Evolutionary conservation across 2,329 filamentous ascomycete species (phyloP), one percentile per base, ranked within the genome.

Genomic region (Botrytis porri): DNA sequence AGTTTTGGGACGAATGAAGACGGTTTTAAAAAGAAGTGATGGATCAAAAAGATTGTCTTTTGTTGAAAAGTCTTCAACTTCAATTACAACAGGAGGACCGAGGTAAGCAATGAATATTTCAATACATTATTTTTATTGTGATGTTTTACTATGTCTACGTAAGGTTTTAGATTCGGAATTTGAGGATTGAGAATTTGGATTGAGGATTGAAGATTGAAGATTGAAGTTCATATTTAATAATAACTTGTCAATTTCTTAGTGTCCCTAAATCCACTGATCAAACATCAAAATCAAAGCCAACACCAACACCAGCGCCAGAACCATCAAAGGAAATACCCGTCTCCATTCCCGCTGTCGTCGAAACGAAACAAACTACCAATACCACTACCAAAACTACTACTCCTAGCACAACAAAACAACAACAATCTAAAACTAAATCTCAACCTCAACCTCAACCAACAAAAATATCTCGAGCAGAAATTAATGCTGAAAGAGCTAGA

Each of bases 401-500:
- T 20, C 45, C 75, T 22, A 73, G 64, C 8, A 14, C 74, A 62
- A 57, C n/a, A 54, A 16, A 54, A 57, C 51, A 57, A 32, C 51
- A 57, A 54, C 51, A 54, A 16, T 8, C 25, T 16, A n/a, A 54
- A 57, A 7, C 48, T n/a, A 14, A 43, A 72, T 69, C 75, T n/a
- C 51, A 57, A 57, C 2, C 48, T 54, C 51, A 43, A 71, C 66
- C 75, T 54, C 74, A 74, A 63, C 74, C 74, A 4, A 76, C 60
- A 45, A 78, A 75, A 73, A 64, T 79, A 8, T 70, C 77, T 63
- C 76, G 79, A 41, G 77, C 77, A 8, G 75, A 79, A 70, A 75
- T 80, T 57, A 76, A 80, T 59, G 77, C 79, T 20, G 80, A 80
- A 48, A 78, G 82, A 43, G 80, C 80, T 20, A 76, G 78, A 32